Base-by-base conservation (phyloP, 1,139 yeast genomes). In the Diutina sp. region DNA sequence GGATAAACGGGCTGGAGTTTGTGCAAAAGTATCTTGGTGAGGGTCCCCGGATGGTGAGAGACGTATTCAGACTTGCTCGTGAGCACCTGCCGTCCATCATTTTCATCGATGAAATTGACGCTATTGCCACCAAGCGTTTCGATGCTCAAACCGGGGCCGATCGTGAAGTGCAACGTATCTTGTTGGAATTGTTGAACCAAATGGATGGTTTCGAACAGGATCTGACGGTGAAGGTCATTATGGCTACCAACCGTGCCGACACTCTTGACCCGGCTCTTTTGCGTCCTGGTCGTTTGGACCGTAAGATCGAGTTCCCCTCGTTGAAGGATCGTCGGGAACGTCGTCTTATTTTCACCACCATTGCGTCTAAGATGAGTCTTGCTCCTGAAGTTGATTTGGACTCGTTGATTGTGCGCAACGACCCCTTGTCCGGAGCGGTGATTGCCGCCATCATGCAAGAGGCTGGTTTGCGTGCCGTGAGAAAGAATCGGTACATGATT, bases 121-220 rank as follows among this genome's bases (percentile, higher is more conserved):
- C 99, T 48, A 95, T 95, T 71, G 99, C 99, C 56, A 93, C 99
- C 46, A 95, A 93, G 73, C 90, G 99, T 76, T 95, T 93, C 66
- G 99, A 95, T 73, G 99, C 99, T 35, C 98, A 91, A 75, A 93
- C 99, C 6, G 99, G 99, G 69, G 98, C 99, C 48, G 99, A 95
- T 73, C 84, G 99, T 72, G 99, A 95, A 76, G 99, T 95, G 57
- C 99, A 95, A 75, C 90, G 99, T 78, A 95, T 93, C 64, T 78
- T 95, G 71, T 85, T 95, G 68, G 99, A 95, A 73, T 79, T 95
- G 68, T 82, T 95, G 67, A 95, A 95, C 66, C 99, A 95, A 74
- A 93, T 95, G 98, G 99, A 95, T 72, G 99, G 99, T 57, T 95
- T 95, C 66, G 99, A 95, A 69, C 99, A 95, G 74, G 77, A 88